Base-by-base conservation (phyloP, 352 stramenopile genomes). In the Halophytophthora polymorphica region DNA sequence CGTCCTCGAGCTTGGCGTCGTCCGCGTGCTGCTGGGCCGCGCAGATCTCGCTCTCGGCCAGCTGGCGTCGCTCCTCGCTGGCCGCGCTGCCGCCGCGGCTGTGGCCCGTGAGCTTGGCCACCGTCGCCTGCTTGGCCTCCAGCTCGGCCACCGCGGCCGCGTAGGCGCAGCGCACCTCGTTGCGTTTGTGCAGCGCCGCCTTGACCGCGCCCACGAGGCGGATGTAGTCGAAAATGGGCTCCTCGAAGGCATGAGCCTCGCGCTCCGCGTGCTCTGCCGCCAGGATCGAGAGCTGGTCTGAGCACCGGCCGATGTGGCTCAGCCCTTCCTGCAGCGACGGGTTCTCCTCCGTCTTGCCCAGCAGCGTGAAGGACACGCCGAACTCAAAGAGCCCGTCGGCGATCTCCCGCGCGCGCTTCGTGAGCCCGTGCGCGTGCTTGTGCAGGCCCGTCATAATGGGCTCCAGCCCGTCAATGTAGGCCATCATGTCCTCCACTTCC, bases 301-400 rank as follows among this genome's bases (percentile, higher is more conserved):
- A 89, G 13, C 93, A 97, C 19, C 96, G 72, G 33, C 95, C 95
- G 56, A 98, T 90, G 43, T 97, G 77, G 39, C 78, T 80, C 23
- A 98, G 66, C 15, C 90, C 96, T 60, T 93, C 80, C 40, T 97
- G 93, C 28, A 98, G 64, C 41, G 83, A 93, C 56, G 88, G 77
- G 28, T 93, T 95, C 49, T 98, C 96, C 56, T 95, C 83, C 0
- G 88, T 91, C 52, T 98, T 97, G 21, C 93, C 94, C 7, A 99
- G 63, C 34, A 98, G 68, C 58, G 96, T 97, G 63, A 98, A 98
- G 29, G 96, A 87, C 29, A 98, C 81, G 18, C 96, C 95, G 70
- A 98, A 98, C 69, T 99, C 96, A 63, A 98, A 98, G 1, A 98
- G 64, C 14, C 94, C 95, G 49, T 98, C 96, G 2, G 96, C 93